Percentiles rank a stretch among this genome's conserved stretches.
These are phyloP conservation scores for Leccinum disarticulatum DNA, from an alignment of 768 basidiomycete genomes.

Conservation along the genomic window DNA sequence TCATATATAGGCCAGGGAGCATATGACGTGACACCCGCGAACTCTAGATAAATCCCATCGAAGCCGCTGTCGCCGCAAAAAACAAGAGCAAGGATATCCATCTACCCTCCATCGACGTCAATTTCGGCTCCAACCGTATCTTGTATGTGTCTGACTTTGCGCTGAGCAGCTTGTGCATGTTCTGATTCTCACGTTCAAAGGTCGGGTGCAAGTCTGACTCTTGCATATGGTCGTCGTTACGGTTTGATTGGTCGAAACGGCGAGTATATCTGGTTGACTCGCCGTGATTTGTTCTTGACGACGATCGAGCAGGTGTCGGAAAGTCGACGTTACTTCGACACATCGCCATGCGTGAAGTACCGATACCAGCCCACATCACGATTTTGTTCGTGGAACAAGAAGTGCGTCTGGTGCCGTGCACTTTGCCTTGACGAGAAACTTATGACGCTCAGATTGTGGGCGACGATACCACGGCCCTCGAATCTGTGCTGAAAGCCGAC, in stretches of 20 bases:
- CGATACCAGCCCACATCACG: slow-evolving; percentile 91
- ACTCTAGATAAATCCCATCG: slow-evolving; percentile 84
- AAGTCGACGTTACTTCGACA: slow-evolving; percentile 95
- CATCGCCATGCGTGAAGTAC: slow-evolving; percentile 92
- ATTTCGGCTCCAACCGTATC: slow-evolving; percentile 93
- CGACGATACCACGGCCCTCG: slow-evolving; percentile 89
- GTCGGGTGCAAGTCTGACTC: slow-evolving; percentile 81
- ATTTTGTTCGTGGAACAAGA: slow-evolving; percentile 99
- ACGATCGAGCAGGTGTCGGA: slow-evolving; percentile 65
- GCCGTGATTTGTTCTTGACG: background rate
- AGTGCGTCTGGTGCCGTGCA: slow-evolving; percentile 39
- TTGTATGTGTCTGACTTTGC: slow-evolving; percentile 46
- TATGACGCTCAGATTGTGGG: slow-evolving; percentile 66
- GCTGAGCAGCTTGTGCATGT: background rate
- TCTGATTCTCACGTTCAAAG: slow-evolving; percentile 36
- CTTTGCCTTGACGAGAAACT: background rate
- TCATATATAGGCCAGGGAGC: background rate
- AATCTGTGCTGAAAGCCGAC: slow-evolving; percentile 98
- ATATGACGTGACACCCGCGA: background rate
- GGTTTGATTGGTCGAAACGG: slow-evolving; percentile 91
- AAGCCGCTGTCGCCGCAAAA: slow-evolving; percentile 71
- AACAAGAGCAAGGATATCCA: slow-evolving; percentile 99
- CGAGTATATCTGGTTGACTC: slow-evolving; percentile 18
- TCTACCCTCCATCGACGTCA: slow-evolving; percentile 92
- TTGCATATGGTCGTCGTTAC: slow-evolving; percentile 87